Evolutionary conservation across 2,329 filamentous ascomycete species (phyloP).

Genomic region (Didymella segeticola): DNA sequence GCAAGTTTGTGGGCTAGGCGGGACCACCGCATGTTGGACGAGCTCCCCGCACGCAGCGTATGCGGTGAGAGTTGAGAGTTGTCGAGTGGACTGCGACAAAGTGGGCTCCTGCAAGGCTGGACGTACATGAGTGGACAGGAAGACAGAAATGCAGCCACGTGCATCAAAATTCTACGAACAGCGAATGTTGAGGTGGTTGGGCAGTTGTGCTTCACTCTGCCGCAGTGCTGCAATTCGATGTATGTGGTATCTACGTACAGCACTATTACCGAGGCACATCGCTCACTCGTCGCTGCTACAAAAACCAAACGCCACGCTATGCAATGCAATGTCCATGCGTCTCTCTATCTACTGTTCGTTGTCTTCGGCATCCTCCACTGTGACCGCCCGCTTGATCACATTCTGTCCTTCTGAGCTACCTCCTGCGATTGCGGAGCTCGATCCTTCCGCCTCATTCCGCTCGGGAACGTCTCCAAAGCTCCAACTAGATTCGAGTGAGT

Average conservation of each 20-base stretch:
- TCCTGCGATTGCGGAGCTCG: conserved; percentile 38
- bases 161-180: conserved; percentile 11
- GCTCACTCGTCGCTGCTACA: conserved; percentile 3
- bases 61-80: conserved; percentile 18
- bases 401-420: conserved; percentile 32
- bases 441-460: conserved; percentile 35
- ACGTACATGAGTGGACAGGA: conserved; percentile 11
- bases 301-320: conserved; percentile 48
- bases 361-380: conserved; percentile 44
- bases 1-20: conserved; percentile 26
- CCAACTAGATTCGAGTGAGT: conserved; percentile 46
- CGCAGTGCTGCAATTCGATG: conserved; percentile 13
- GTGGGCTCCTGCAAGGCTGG: conserved; percentile 20
- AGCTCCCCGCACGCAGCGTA: conserved; percentile 25
- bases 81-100: conserved; percentile 22
- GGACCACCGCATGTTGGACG: conserved; percentile 23
- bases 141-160: not conserved
- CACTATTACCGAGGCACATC: conserved; percentile 4
- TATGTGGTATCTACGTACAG: conserved; percentile 16
- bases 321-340: conserved; percentile 32
- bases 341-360: conserved; percentile 30
- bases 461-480: conserved; percentile 42
- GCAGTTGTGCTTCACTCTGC: conserved; percentile 18
- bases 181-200: conserved; percentile 21
- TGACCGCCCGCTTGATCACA: conserved; percentile 35